Evolutionary conservation across 2,329 filamentous ascomycete genomes (phyloP), one percentile per base, ranked within the genome.

Genomic region (Septoria linicola): DNA sequence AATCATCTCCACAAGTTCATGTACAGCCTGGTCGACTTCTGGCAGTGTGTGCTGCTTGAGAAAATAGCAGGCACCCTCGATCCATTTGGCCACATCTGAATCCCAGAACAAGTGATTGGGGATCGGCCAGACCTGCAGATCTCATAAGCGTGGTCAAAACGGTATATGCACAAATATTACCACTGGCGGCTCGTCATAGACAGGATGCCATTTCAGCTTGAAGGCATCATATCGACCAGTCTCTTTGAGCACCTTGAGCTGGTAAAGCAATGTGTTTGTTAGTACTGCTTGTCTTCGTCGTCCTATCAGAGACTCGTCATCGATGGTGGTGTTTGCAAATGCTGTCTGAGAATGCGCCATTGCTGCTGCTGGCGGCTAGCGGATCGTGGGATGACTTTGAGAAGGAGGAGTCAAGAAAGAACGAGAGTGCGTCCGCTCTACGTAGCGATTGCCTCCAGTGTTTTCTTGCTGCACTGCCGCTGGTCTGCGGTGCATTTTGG

Each of bases 101-200:
- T 84, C 81, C 80, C 80, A 83, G 49, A 83, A 84, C 1, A 81
- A 66, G 57, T 81, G 78, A 17, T 79, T 77, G 0, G 80, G 79
- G 1, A 82, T 72, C 0, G 81, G 81, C 77, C 78, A 82, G 10
- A 73, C 36, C 34, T 48, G 35, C 3, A 41, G 19, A 10, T 20
- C 14, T n/a, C 21, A 8, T 21, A 11, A 41, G 37, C 21, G 8
- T n/a, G 37, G n/a, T n/a, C 23, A 27, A 27, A 27, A 19, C 4
- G 10, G 37, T 4, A 2, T 41, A 8, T 20, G 17, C 14, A 41
- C 4, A n/a, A 17, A n/a, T 4, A 13, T n/a, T 25, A 46, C 66
- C n/a, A 69, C 60, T 10, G 73, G 72, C 43, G 72, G 65, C 41
- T 81, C 74, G 11, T 71, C 71, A 60, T 83, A 83, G 1, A 70